Evolutionary conservation across 1,284 basidiomycete species (phyloP), one percentile per base, ranked within the genome.

Genomic region (Sphaerobolus stellatus): DNA sequence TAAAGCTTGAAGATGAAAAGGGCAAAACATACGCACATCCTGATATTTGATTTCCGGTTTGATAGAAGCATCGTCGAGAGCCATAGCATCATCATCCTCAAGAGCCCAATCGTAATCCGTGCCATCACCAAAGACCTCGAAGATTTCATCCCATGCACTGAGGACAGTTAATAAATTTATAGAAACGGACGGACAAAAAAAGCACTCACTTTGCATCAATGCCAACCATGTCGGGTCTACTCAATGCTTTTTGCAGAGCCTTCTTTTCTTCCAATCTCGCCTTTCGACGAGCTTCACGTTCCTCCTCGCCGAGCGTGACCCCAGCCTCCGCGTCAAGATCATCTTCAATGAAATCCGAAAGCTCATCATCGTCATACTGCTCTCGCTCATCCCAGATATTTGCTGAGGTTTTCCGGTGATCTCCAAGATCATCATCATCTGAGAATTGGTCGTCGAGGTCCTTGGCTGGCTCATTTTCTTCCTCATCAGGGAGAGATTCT

Each of bases 51-150:
- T 88, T 61, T 94, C 91, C 50, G 79, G 79, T 64, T 87, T 90
- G 31, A 75, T 73, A 25, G 86, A 81, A 51, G 86, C 84, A 31
- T 88, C 83, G 22, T 75, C 75, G 20, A 79, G 80, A 4, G 69
- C 66, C 27, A 84, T 83, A 16, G 64, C 66, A 14, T 90, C 88
- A 44, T 96, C 94, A 9, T 82, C 88, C 41, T 78, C 86, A 52
- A 98, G 72, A 2, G 95, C 95, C 90, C 92, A 97, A 62, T 93
- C 94, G 66, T 96, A 99, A 62, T 99, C 96, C 64, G 91, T 87
- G 18, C 97, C 97, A 62, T 97, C 92, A 33, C 97, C 97, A 66
- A 99, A 99, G 9, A 99, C 93, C 59, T 95, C 96, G 59, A 91
- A 90, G 47, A 99, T 91, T 72, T 98, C 97, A 57, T 94, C 90